Base-by-base conservation (phyloP, 768 basidiomycete species). In the Termitomyces sp. region DNA sequence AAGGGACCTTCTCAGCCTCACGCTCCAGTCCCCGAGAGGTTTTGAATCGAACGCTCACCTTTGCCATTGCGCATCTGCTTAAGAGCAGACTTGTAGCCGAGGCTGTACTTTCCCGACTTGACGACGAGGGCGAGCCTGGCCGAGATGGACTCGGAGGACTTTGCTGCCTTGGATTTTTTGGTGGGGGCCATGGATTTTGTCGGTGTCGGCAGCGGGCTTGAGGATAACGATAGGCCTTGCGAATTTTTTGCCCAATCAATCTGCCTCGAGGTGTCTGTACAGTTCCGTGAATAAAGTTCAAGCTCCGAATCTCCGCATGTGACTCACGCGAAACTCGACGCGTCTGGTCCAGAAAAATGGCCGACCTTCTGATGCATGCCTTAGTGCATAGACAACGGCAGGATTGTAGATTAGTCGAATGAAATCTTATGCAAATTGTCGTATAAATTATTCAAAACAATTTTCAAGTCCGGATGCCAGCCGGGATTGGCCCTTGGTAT, bases 1-100 rank as follows among this genome's bases (percentile, higher is more conserved):
- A 84, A 90, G 89, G 91, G 90, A 93, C 92, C 92, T 96, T 95
- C 94, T 94, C 93, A 94, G 93, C 94, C 82, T 88, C 80, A 83
- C 79, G 92, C 92, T 94, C 92, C 92, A 93, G 92, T 86, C 92
- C 92, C 90, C 84, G 80, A 78, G 82, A 82, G 77, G 81, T 73
- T 74, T 75, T 66, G 62, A 55, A 61, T 13, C 9, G 53, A 57
- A 55, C 57, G 68, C 94, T 82, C 75, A 98, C 96, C 93, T 83
- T 97, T 96, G 73, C 97, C 95, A 63, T 76, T 89, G 71, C 96
- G 90, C 92, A 99, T 97, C 77, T 93, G 88, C 85, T 98, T 98
- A 69, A 99, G 81, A 53, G 95, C 93, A 61, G 93, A 92, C 79
- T 98, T 98, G 88, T 98, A 98, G 61, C 97, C 97, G 61, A 98